Evolutionary conservation across 2,329 filamentous ascomycete genomes (phyloP), one percentile per base, ranked within the genome.

Genomic region (Rutstroemia sp.): DNA sequence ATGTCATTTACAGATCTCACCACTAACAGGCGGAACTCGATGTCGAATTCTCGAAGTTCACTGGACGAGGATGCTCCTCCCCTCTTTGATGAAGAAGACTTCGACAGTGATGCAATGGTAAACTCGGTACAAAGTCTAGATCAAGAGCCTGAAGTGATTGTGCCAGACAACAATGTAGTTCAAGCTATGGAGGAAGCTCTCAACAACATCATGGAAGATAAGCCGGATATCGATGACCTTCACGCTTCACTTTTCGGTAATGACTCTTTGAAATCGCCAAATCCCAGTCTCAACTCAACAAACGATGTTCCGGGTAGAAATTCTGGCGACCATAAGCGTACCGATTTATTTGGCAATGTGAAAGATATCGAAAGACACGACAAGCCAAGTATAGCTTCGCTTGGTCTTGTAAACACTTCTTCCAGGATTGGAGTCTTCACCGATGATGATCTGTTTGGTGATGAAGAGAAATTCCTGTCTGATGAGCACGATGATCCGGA

Each of bases 171-270:
- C 0, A 81, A 86, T 58, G 87, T 96, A 27, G 91, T 99, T 5
- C 84, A 95, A 72, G 92, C 90, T 3, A 92, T 99, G 81, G 92
- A 97, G 70, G 84, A 88, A 62, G 94, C 92, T 16, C 77, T 99
- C 49, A 95, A 88, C 62, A 88, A 92, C 61, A 99, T 99, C 60
- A 88, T 99, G 77, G 90, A 90, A 63, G 85, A 91, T 62, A 82
- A 87, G 49, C 83, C 87, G 50, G 82, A 81, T 19, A 78, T 81
- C 1, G 83, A 86, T 63, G 84, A 86, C 61, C 71, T 86, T 16
- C 76, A 83, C 42, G 81, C 81, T 16, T 89, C 87, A 0, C 71
- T 92, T 0, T 90, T 92, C 69, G 79, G 78, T 3, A 78, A 81
- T 3, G 76, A 65, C 7, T 46, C 52, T 44, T 23, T 63, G 8